Evolutionary conservation across 1,284 basidiomycete genomes (phyloP), one percentile per base, ranked within the genome.

Genomic region (Grifola frondosa): DNA sequence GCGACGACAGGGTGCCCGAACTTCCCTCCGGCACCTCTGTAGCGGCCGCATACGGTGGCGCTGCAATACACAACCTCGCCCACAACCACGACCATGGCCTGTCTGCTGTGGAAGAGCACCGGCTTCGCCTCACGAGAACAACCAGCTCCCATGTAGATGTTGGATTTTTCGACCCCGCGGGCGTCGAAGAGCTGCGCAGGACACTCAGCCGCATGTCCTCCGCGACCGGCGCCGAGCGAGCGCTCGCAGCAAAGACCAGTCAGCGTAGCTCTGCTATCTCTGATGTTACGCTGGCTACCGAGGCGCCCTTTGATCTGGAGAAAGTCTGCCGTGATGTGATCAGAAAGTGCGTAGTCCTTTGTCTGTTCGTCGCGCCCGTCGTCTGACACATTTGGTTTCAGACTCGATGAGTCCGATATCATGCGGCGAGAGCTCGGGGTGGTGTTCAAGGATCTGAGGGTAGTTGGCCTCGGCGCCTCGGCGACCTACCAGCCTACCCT

Each of bases 351-450:
- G 67, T 61, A 3, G 11, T 22, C 17, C 13, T 40, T 11, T 21
- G 8, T 26, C 16, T 21, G 10, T 33, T 13, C 10, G 11, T 22
- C 20, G 11, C 17, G 40, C 20, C 25, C 24, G n/a, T 45, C 15
- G 16, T 39, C 12, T 40, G 16, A 12, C 30, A 20, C 20, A 32
- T 31, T 23, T n/a, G 22, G 35, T 22, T 37, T 24, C 34, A 80
- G 77, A 52, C 50, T 66, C 7, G 71, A 75, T 29, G 69, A 71
- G 32, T 64, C 72, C 2, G 60, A 70, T 5, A 69, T 77, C 34
- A 62, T 69, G 44, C 43, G 58, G 6, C 65, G 77, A 25, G 66
- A 74, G 47, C 68, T 80, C 11, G 78, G 78, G 15, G 73, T 79
- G 10, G 59, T 66, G 4, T 78, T 79, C 54, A 54, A 71, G 44